These are phyloP conservation scores for Metschnikowia corniflorae DNA, from an alignment of 805 yeast genomes.

Conservation along the genomic window DNA sequence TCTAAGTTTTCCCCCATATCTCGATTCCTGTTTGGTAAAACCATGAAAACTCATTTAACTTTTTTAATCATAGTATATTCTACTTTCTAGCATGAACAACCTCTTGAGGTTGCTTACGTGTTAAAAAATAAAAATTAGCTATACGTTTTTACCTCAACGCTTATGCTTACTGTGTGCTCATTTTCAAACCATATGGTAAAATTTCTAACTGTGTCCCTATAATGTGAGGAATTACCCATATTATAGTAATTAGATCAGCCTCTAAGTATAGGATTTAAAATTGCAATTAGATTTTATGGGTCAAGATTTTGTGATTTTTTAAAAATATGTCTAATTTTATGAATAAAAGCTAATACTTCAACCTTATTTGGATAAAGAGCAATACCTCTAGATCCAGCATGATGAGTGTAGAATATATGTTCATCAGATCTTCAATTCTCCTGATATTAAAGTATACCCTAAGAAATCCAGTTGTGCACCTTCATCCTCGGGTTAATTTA, in stretches of 20 bases:
- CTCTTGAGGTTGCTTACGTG: not conserved
- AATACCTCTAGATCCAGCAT: not conserved
- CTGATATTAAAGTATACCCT: conserved; percentile 1
- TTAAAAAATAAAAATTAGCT: not conserved
- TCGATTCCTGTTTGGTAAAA: not conserved
- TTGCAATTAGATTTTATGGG: not conserved
- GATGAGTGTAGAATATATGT: not conserved
- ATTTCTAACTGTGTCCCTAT: not conserved
- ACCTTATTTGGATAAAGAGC: not conserved
- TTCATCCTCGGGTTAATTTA: not conserved
- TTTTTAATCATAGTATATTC: conserved; percentile 1
- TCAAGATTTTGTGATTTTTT: not conserved
- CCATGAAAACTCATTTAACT: not conserved
- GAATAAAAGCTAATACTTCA: not conserved
- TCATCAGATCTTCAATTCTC: conserved; percentile 1
- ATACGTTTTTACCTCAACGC: conserved; percentile 1
- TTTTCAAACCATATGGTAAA: not conserved
- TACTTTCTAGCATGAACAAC: not conserved
- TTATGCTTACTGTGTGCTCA: conserved; percentile 1
- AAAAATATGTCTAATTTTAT: not conserved
- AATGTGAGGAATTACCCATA: not conserved
- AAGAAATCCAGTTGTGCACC: conserved; percentile 1
- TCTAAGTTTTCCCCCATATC: not conserved
- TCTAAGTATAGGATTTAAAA: not conserved
- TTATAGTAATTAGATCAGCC: conserved; percentile 1